Evolutionary conservation across 208 protist genomes (phyloP), one percentile per base, ranked within the genome.

Genomic region (Leishmania major): DNA sequence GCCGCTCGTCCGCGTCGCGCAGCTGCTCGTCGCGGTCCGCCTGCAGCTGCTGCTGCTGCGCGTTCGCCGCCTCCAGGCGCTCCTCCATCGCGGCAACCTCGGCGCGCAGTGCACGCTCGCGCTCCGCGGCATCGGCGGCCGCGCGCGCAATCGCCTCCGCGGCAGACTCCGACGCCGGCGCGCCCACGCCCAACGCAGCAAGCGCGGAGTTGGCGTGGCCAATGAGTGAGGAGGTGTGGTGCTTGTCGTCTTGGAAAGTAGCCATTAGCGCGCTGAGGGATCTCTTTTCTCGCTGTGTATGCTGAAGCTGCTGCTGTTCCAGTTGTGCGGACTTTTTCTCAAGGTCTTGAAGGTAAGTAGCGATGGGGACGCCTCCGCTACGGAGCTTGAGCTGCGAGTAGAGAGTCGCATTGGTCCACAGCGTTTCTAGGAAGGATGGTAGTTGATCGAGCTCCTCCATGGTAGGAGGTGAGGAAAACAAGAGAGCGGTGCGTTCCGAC

Each of bases 91-190:
- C 51, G 6, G 53, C 53, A 6, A 59, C 19, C 19, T 59, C 53
- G 11, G 53, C 53, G 53, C 53, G 53, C 53, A 59, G 53, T 7
- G 25, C 53, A 45, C 76, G 81, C 76, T 80, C 81, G 70, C 82
- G 77, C 78, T 82, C 82, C 19, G 73, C 78, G 31, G 78, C 78
- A 2, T 15, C 73, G 37, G 72, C 71, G 28, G 82, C 71, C 3
- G 82, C 77, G 22, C 81, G 81, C 70, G 40, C 76, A 25, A 11
- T n/a, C 37, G 0, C 79, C 47, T 17, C 53, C 17, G 19, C 53
- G 53, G 5, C 17, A 13, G 76, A 25, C 13, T 43, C 43, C 37
- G 40, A 45, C n/a, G 73, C 62, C 60, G 57, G 40, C 25, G 77
- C 77, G 2, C 67, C 77, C 19, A 70, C 28, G 62, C 72, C 62